A percentile compares a stretch with the other conserved stretches of the same genome.
Conservation (phyloP, 2,329 filamentous ascomycete species). For the Coniella lustricola region DNA sequence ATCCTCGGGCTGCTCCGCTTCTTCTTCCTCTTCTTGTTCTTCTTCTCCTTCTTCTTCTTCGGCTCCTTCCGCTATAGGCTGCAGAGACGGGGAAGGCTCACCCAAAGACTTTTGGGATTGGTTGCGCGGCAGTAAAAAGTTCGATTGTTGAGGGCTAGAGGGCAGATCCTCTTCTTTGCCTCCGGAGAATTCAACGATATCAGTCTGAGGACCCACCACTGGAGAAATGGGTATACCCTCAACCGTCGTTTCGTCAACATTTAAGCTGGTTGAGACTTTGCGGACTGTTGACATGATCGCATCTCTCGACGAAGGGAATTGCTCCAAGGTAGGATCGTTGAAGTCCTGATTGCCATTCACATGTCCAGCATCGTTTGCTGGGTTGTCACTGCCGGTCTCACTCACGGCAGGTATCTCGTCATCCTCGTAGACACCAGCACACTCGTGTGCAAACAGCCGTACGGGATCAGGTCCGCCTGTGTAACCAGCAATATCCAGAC, state of each 20-base stretch:
- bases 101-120: slow-evolving; percentile 15
- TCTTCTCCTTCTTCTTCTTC: slow-evolving; percentile 17
- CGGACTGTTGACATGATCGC: slow-evolving; percentile 40
- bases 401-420: slow-evolving; percentile 22
- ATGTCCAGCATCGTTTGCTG: slow-evolving; percentile 1
- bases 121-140: not conserved
- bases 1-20: slow-evolving; percentile 1
- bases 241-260: slow-evolving; percentile 31
- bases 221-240: slow-evolving; percentile 31
- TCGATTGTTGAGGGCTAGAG: slow-evolving; percentile 14
- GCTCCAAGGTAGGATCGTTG: slow-evolving; percentile 41
- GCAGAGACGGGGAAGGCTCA: slow-evolving; percentile 34
- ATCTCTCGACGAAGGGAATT: slow-evolving; percentile 37
- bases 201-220: slow-evolving; percentile 28
- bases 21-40: slow-evolving; percentile 20
- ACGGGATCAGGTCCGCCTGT: slow-evolving; percentile 9
- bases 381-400: slow-evolving; percentile 22
- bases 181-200: slow-evolving; percentile 30
- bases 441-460: slow-evolving; percentile 28
- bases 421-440: slow-evolving; percentile 33
- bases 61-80: slow-evolving; percentile 39
- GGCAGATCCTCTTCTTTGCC: slow-evolving; percentile 31
- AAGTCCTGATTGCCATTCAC: slow-evolving; percentile 29
- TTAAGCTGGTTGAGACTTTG: slow-evolving; percentile 37
- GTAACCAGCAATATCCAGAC: slow-evolving; percentile 8